phyloP scores from a whole-genome alignment of 176 grass and related monocot species.

The Oryza officinalis region DNA sequence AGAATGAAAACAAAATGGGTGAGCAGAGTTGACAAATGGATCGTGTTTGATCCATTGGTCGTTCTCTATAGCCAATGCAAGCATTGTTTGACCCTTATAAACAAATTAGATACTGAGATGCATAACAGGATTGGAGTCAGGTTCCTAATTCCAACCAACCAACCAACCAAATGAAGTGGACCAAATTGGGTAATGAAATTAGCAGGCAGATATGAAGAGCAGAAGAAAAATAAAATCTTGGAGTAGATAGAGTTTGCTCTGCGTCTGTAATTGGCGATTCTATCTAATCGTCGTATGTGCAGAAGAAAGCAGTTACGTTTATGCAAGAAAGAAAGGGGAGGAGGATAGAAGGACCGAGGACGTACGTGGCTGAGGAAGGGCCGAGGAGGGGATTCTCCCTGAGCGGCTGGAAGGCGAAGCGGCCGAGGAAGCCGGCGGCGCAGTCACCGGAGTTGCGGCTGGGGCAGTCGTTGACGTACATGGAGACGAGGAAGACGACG shows the following conservation, averaged over 20 bases:
- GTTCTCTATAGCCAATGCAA: background rate
- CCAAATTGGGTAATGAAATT: background rate
- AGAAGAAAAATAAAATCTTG: background rate
- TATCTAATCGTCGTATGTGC: no score
- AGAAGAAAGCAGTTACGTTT: no score
- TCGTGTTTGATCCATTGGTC: background rate
- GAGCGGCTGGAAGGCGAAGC: slow-evolving; percentile 84
- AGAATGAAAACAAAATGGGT: background rate
- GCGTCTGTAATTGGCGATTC: no score
- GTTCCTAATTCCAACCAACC: background rate
- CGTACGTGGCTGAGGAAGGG: slow-evolving; percentile 73
- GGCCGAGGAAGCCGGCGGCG: slow-evolving; percentile 57
- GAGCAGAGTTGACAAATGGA: background rate
- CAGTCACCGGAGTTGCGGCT: slow-evolving; percentile 39
- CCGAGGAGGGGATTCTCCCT: slow-evolving; percentile 90
- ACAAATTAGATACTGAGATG: background rate
- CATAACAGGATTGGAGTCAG: background rate
- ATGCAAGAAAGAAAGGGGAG: background rate
- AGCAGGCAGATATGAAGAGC: background rate
- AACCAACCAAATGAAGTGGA: background rate
- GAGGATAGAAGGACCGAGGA: background rate
- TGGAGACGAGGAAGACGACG: slow-evolving; percentile 60
- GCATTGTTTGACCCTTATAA: background rate
- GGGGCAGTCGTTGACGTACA: slow-evolving; percentile 90
- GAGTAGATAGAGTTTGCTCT: background rate